Evolutionary conservation across 2,329 filamentous ascomycete species (phyloP).

Genomic region (Myrmaecium sp.): DNA sequence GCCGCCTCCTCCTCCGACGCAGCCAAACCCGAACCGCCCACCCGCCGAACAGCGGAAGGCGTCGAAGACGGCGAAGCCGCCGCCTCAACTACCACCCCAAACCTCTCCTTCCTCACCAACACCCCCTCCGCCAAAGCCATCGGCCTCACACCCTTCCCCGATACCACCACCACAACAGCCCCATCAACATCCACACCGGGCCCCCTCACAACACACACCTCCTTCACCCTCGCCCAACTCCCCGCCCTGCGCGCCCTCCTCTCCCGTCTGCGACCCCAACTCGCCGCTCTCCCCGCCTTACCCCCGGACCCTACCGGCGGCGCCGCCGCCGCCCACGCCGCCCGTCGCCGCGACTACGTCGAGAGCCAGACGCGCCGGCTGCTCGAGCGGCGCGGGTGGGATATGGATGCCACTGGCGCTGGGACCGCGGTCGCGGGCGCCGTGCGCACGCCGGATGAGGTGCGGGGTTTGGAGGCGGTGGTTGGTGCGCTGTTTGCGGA

Average conservation of each 20-base stretch:
- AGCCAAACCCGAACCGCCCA: slow-evolving; percentile 9
- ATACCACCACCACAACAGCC: slow-evolving; percentile 11
- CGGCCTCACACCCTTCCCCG: slow-evolving; percentile 16
- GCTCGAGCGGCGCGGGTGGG: too few relatives aligned
- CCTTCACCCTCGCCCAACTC: slow-evolving; percentile 69
- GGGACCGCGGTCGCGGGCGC: too few relatives aligned
- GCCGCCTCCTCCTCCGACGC: slow-evolving; percentile 5
- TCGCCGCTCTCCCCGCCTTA: slow-evolving; percentile 30
- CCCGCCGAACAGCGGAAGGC: slow-evolving; percentile 5
- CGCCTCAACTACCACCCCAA: too few relatives aligned
- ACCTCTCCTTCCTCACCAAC: slow-evolving; percentile 36
- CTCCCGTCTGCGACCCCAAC: slow-evolving; percentile 46
- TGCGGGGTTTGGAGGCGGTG: slow-evolving; percentile 20
- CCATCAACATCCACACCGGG: slow-evolving; percentile 2
- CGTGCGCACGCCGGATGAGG: slow-evolving; percentile 19
- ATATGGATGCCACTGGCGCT: too few relatives aligned
- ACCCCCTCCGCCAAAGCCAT: slow-evolving; percentile 23
- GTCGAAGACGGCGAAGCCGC: slow-evolving; percentile 3
- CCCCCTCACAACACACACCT: slow-evolving; percentile 50
- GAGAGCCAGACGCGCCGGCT: slow-evolving; percentile 66
- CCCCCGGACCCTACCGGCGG: too few relatives aligned
- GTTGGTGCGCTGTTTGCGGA: too few relatives aligned
- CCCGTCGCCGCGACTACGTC: slow-evolving; percentile 65
- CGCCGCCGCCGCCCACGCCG: slow-evolving; percentile 32
- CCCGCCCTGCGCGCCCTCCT: slow-evolving; percentile 60